These are phyloP conservation scores for Cucurbita pepo DNA, from an alignment of 306 rosid genomes.

Conservation along the genomic window DNA sequence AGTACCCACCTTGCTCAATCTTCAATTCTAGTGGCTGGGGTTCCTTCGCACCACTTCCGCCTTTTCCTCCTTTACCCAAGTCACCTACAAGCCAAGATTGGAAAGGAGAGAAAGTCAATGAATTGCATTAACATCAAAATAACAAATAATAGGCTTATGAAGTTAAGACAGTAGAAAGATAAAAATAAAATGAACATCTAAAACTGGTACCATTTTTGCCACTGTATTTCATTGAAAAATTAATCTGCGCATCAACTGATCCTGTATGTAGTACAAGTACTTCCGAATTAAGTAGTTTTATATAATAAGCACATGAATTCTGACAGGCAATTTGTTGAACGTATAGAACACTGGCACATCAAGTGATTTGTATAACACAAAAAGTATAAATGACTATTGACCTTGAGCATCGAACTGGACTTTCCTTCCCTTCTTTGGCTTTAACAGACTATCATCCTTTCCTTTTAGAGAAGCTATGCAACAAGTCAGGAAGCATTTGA, in stretches of 20 bases:
- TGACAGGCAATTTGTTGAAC: background rate
- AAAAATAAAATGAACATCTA: constrained; percentile 3
- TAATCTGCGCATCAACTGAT: background rate
- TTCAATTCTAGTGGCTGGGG: constrained; percentile 32
- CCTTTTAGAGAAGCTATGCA: constrained; percentile 44
- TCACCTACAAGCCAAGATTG: constrained; percentile 16
- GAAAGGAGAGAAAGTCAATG: background rate
- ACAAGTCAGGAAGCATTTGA: constrained; percentile 1
- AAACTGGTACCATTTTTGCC: constrained; percentile 5
- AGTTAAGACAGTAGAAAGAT: background rate
- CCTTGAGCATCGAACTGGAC: constrained; percentile 63
- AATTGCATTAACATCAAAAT: background rate
- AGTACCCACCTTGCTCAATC: constrained; percentile 47
- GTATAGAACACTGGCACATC: background rate
- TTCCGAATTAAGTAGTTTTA: background rate
- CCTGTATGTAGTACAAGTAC: background rate
- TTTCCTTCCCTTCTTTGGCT: constrained; percentile 46
- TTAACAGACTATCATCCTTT: constrained; percentile 58
- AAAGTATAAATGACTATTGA: constrained; percentile 9
- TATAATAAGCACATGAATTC: background rate
- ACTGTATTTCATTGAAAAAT: background rate
- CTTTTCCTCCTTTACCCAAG: constrained; percentile 36
- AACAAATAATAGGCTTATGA: constrained; percentile 1
- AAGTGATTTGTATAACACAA: background rate
- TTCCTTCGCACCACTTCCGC: constrained; percentile 23